Evolutionary conservation across 75 land plant species (phyloP).

Genomic region (Sequoia sempervirens): DNA sequence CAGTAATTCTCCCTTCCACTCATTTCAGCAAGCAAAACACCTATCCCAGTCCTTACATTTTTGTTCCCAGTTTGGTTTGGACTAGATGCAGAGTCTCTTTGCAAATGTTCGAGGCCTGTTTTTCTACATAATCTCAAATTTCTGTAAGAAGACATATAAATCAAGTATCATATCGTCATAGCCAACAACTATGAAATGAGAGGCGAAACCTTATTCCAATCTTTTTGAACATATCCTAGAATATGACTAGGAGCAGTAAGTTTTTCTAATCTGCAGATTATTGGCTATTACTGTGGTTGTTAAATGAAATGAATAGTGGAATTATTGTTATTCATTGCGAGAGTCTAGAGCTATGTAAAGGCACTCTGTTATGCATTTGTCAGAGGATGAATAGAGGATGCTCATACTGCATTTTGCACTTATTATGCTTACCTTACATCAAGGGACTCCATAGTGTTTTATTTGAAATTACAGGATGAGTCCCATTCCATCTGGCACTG

Average conservation of each 20-base stretch:
- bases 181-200: too few species aligned
- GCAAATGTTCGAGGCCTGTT: too few species aligned
- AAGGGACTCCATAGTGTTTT: not conserved
- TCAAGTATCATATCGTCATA: too few species aligned
- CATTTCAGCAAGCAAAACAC: not conserved
- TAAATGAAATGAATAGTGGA: not conserved
- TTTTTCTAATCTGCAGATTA: too few species aligned
- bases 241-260: too few species aligned
- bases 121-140: too few species aligned
- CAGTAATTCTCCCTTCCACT: not conserved
- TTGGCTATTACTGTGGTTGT: not conserved
- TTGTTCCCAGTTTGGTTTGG: not conserved
- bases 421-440: not conserved
- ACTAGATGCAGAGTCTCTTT: not conserved
- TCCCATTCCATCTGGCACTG: not conserved
- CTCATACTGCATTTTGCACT: not conserved
- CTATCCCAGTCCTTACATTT: not conserved
- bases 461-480: not conserved
- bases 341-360: not conserved
- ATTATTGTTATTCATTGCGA: not conserved
- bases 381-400: not conserved
- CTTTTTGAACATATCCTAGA: too few species aligned
- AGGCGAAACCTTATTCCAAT: too few species aligned
- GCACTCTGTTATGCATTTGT: not conserved
- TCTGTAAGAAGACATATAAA: too few species aligned